phyloP scores from a whole-genome alignment of 495 filamentous ascomycete genomes.

The Apodospora peruviana region DNA sequence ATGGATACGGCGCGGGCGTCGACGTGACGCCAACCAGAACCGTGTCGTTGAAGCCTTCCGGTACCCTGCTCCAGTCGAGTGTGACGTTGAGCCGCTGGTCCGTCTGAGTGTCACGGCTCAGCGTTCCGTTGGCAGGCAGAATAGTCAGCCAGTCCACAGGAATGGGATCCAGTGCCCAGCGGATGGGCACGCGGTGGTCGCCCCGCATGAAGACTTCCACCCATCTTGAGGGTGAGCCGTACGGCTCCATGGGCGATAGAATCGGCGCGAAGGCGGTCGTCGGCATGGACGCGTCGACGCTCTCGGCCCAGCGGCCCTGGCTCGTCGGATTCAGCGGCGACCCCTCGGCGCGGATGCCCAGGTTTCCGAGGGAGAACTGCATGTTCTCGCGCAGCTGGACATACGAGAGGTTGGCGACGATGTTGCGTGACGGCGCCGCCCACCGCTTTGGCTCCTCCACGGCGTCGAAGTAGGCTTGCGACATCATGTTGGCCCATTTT shows the following conservation, averaged over 20 bases:
- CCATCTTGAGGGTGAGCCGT: slow-evolving; percentile 41
- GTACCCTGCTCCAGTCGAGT: background rate
- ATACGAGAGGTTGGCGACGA: slow-evolving; percentile 44
- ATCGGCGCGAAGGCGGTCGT: slow-evolving; percentile 37
- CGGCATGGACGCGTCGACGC: slow-evolving; percentile 19
- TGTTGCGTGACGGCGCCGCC: slow-evolving; percentile 54
- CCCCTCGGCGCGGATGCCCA: slow-evolving; percentile 55
- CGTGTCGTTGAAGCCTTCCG: background rate
- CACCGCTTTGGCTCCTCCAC: slow-evolving; percentile 30
- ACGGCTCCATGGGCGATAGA: slow-evolving; percentile 50
- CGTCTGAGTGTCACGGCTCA: slow-evolving; percentile 28
- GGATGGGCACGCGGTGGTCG: slow-evolving; percentile 33
- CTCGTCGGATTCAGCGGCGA: slow-evolving; percentile 45
- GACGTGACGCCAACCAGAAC: background rate
- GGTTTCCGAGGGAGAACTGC: slow-evolving; percentile 46
- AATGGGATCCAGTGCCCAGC: slow-evolving; percentile 39
- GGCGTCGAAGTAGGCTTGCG: slow-evolving; percentile 31
- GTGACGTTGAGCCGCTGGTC: slow-evolving; percentile 25
- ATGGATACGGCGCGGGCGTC: background rate
- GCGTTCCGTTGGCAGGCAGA: slow-evolving; percentile 37
- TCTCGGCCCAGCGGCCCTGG: slow-evolving; percentile 50
- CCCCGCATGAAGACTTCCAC: slow-evolving; percentile 57
- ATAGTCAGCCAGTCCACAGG: slow-evolving; percentile 44
- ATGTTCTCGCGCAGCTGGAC: slow-evolving; percentile 36
- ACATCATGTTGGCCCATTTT: slow-evolving; percentile 61